Evolutionary conservation across 179 eudicot genomes (phyloP).

Genomic region (Patellifolia procumbens): DNA sequence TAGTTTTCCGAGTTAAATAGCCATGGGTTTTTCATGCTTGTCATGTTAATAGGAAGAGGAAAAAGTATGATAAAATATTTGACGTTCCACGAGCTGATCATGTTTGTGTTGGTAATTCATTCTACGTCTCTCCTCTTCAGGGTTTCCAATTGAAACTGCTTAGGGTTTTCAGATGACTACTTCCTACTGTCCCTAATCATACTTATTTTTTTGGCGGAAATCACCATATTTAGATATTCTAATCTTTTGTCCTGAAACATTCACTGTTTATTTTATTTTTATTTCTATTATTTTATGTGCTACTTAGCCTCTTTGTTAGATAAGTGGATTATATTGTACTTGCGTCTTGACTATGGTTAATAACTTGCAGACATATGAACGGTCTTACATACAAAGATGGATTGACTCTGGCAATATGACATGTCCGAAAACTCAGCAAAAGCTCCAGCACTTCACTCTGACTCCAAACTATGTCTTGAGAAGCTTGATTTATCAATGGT

Average conservation of each 20-base stretch:
- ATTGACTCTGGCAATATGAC: conserved; percentile 48
- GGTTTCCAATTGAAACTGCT: neutral
- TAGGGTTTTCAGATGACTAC: neutral
- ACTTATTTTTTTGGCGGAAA: neutral
- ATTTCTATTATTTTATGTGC: too few species aligned
- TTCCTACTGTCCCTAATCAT: neutral
- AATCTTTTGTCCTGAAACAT: neutral
- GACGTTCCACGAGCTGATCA: neutral
- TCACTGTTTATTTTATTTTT: neutral
- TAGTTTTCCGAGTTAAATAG: neutral
- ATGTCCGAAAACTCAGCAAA: conserved; percentile 51
- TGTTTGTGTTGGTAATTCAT: neutral
- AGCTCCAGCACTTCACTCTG: conserved; percentile 42
- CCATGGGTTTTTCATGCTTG: neutral
- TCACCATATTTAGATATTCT: neutral
- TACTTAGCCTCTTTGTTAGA: neutral
- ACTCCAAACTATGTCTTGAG: conserved; percentile 47
- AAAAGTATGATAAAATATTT: neutral
- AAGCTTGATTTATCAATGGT: conserved; percentile 49
- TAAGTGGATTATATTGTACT: neutral
- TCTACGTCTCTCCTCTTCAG: neutral
- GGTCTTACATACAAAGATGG: conserved; percentile 53
- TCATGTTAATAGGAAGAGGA: neutral
- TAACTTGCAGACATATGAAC: conserved; percentile 42
- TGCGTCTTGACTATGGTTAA: neutral